Percentiles rank a stretch among this genome's conserved stretches.
Evolutionary conservation across 2,329 filamentous ascomycete genomes (phyloP).

Genomic region (Curvularia sp.): DNA sequence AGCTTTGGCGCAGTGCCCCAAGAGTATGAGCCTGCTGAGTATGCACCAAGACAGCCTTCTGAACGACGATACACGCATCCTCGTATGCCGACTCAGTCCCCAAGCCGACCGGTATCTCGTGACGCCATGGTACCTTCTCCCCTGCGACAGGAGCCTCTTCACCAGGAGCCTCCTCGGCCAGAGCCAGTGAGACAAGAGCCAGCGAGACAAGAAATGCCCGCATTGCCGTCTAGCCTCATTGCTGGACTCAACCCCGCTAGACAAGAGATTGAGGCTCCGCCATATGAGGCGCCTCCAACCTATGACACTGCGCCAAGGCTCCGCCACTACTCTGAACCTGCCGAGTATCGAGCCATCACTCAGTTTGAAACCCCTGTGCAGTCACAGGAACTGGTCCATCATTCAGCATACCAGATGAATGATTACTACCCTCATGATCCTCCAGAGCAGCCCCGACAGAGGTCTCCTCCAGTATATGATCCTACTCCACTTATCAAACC

Average conservation of each 20-base stretch:
- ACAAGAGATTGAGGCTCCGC: slow-evolving; percentile 30
- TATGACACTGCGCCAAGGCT: slow-evolving; percentile 35
- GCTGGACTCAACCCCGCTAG: slow-evolving; percentile 39
- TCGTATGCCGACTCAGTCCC: slow-evolving; percentile 26
- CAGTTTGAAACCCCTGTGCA: slow-evolving; percentile 42
- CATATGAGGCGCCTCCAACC: slow-evolving; percentile 32
- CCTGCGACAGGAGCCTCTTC: slow-evolving; percentile 20
- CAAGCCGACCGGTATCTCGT: slow-evolving; percentile 44
- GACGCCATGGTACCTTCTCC: slow-evolving; percentile 43
- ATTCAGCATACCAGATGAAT: slow-evolving; percentile 30
- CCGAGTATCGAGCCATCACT: slow-evolving; percentile 43
- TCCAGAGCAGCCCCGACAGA: slow-evolving; percentile 45
- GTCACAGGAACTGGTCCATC: slow-evolving; percentile 40
- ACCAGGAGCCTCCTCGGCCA: slow-evolving; percentile 41
- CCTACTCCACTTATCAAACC: slow-evolving; percentile 53
- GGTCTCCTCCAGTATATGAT: slow-evolving; percentile 47
- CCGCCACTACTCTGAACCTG: slow-evolving; percentile 44
- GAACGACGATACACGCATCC: slow-evolving; percentile 47
- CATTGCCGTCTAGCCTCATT: slow-evolving; percentile 40
- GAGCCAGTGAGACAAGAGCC: slow-evolving; percentile 45
- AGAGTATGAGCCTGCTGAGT: slow-evolving; percentile 33
- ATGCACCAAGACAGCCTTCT: slow-evolving; percentile 29
- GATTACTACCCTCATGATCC: slow-evolving; percentile 56
- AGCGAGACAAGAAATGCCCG: slow-evolving; percentile 38
- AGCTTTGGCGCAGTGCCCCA: slow-evolving; percentile 38